Evolutionary conservation across 2,329 filamentous ascomycete species (phyloP), one percentile per base, ranked within the genome.

Genomic region (Curvularia verruculosa): DNA sequence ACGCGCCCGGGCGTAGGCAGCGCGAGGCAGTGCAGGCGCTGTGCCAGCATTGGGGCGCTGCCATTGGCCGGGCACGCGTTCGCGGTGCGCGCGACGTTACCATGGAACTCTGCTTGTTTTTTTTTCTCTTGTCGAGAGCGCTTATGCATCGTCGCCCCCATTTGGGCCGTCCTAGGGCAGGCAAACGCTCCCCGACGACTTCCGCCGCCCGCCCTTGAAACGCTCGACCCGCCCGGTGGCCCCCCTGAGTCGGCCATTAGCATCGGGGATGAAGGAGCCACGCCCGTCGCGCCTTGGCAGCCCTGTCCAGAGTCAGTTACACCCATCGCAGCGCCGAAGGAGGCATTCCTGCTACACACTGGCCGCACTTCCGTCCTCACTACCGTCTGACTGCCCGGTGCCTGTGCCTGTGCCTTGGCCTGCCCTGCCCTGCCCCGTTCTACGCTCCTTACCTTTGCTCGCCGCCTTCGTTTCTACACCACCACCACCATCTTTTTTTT

Each of bases 321-420:
- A 39, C 24, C 48, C 45, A 58, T 61, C 37, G n/a, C 61, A 57
- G 43, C 29, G 28, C 54, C 54, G 52, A 41, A 57, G 58, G 31
- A 44, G 49, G 50, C 41, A 37, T 54, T 60, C 58, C 54, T 62
- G 61, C 58, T 54, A 63, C 62, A 59, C 60, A 49, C 52, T 57
- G 54, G 49, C 58, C 49, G 59, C 56, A 59, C 47, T 49, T 54
- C 50, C 49, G 54, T 58, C 59, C 57, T 64, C 58, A 65, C 58
- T 57, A 58, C 63, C 56, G 62, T 62, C 63, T 56, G 59, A 58
- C 44, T 55, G 40, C 46, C 52, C 31, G 10, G 29, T 13, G 29
- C 29, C 29, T 13, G 29, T 34, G 12, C 29, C 29, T 34, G 10
- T 29, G 24, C 8, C 24, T 8, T 26, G 24, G 3, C 24, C 24